Base-by-base conservation (phyloP, 176 grass and related monocot genomes). In the Oryza rufipogon region DNA sequence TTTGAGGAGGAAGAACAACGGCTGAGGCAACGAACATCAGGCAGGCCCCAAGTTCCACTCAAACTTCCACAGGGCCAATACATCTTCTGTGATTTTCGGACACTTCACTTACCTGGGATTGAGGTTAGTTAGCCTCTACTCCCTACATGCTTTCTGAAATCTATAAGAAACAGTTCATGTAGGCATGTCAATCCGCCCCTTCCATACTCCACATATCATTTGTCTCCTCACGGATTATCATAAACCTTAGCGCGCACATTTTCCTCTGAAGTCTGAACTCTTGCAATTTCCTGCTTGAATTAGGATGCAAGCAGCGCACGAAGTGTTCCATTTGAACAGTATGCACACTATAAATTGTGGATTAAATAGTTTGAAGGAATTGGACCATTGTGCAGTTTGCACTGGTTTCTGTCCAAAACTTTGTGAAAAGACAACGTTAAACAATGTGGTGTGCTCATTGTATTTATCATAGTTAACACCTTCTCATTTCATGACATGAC, bases 1-100 rank as follows among this genome's bases (percentile, higher is more conserved):
- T 99, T 99, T 89, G 91, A 90, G 65, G 96, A 96, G 77, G 96
- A 99, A 92, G 96, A 99, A 86, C 71, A 81, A 11, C 46, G 96
- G 42, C 66, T 99, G 72, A 90, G 76, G 84, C 93, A 86, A 80
- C 72, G 88, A 41, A 85, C 87, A 56, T 76, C 81, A 77, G 81
- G 80, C 58, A 88, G 61, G 51, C 77, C 87, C 36, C 88, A 87
- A 28, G 4, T 83, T 88, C 89, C 89, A 70, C 73, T 99, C 34
- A 92, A 94, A 88, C 90, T 99, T 94, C 96, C 91, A 5, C 83
- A 92, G 42, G 93, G 96, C 28, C 68, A 77, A 76, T 99, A 99
- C 66, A 94, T 96, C 46, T 98, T 96, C 83, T 91, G 93, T 82
- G 93, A 92, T 87, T 96, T 99, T 77, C 89, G 68, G 9, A 89